Evolutionary conservation across 176 grass and related monocot species (phyloP).

Genomic region (Musa schizocarpa): DNA sequence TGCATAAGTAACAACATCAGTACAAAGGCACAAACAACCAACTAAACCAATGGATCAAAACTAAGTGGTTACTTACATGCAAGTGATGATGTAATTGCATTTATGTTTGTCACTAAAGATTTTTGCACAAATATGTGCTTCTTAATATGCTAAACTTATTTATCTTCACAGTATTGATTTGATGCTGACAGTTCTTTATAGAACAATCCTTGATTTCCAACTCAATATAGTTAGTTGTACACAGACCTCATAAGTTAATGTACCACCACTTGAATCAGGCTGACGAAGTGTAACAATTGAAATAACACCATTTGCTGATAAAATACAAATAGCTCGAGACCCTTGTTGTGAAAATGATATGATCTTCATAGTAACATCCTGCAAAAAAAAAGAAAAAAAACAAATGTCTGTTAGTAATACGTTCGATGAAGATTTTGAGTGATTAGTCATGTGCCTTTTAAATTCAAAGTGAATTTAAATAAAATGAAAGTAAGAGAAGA

Average conservation of each 20-base stretch:
- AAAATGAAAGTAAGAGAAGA: not conserved
- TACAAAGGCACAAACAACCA: not conserved
- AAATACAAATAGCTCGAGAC: constrained; percentile 9
- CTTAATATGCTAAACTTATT: not conserved
- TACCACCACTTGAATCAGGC: constrained; percentile 5
- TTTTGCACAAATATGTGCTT: not conserved
- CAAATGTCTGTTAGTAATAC: not conserved
- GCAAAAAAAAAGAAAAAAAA: too few species aligned
- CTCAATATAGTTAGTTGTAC: not conserved
- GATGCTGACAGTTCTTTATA: not conserved
- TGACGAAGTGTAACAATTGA: constrained; percentile 11
- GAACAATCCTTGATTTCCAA: not conserved
- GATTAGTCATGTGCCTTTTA: not conserved
- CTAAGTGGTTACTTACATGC: not conserved
- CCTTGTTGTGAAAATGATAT: constrained; percentile 15
- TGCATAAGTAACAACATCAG: not conserved
- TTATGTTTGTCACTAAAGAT: not conserved
- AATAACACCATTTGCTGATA: constrained; percentile 5
- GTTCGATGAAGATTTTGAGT: not conserved
- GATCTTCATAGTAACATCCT: constrained; percentile 15
- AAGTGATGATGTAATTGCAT: not conserved
- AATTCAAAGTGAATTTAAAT: not conserved
- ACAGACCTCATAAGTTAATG: constrained; percentile 13
- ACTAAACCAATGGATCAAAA: not conserved
- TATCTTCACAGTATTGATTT: not conserved